A percentile compares a stretch with the other conserved stretches of the same genome.
These are phyloP conservation scores for Russula brevipes DNA, from an alignment of 768 basidiomycete species.

Conservation along the genomic window DNA sequence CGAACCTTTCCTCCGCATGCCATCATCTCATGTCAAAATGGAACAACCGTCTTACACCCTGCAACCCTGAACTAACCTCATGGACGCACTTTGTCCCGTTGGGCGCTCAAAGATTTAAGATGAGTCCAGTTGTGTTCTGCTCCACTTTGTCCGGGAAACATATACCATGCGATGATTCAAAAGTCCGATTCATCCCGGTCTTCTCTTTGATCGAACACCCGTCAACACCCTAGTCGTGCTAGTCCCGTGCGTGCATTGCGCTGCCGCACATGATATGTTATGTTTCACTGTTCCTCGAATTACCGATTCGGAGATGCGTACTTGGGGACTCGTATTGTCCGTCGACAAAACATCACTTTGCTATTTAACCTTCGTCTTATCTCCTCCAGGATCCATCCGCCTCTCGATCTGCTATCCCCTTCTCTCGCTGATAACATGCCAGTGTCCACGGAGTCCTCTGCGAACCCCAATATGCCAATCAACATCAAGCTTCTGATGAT, in stretches of 20 bases:
- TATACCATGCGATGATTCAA: neutral
- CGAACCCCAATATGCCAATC: slow-evolving; percentile 36
- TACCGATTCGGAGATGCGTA: neutral
- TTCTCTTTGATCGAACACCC: neutral
- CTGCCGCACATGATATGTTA: neutral
- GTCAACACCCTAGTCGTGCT: neutral
- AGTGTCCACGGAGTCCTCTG: neutral
- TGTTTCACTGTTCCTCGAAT: neutral
- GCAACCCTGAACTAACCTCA: neutral
- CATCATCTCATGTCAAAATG: neutral
- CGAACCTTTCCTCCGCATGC: neutral
- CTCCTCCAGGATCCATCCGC: neutral
- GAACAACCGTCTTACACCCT: neutral
- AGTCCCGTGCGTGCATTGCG: neutral
- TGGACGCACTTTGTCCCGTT: neutral
- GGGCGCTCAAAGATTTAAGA: neutral
- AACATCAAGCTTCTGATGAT: slow-evolving; percentile 83
- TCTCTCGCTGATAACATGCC: neutral
- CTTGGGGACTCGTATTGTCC: neutral
- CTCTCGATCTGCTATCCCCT: neutral
- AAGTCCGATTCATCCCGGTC: neutral
- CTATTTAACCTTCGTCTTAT: neutral
- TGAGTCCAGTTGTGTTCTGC: neutral
- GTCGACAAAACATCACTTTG: neutral
- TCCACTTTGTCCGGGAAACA: neutral